A percentile compares a stretch with the other conserved stretches of the same genome.
phyloP scores from a whole-genome alignment of 2,329 filamentous ascomycete species.

The Pleoardoris graminearum region DNA sequence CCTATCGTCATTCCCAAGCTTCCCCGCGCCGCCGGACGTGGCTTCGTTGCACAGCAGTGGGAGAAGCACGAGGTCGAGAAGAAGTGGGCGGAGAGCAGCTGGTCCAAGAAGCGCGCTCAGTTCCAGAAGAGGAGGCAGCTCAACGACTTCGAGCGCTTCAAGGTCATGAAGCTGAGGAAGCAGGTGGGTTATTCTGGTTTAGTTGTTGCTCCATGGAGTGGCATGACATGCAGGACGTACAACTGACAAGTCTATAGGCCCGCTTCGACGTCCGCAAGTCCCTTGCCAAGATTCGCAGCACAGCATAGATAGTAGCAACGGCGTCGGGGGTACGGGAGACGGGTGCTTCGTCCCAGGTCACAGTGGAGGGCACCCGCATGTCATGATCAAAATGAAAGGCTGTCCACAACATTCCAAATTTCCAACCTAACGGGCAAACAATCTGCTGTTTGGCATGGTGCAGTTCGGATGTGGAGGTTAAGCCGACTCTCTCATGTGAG shows the following conservation, averaged over 20 bases:
- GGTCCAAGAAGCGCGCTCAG: slow-evolving; percentile 91
- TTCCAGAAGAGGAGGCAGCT: slow-evolving; percentile 84
- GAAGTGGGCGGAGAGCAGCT: slow-evolving; percentile 90
- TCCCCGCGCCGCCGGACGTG: slow-evolving; percentile 80
- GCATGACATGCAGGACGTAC: not conserved
- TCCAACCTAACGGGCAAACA: slow-evolving; percentile 44
- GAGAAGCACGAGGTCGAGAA: slow-evolving; percentile 86
- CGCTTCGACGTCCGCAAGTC: slow-evolving; percentile 98
- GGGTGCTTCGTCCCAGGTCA: slow-evolving; percentile 36
- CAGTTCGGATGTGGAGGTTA: slow-evolving; percentile 47
- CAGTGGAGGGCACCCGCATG: slow-evolving; percentile 43
- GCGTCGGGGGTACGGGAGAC: slow-evolving; percentile 33
- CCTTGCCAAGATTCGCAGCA: slow-evolving; percentile 75
- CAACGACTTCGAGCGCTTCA: slow-evolving; percentile 99
- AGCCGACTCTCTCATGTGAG: slow-evolving; percentile 46
- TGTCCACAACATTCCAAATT: slow-evolving; percentile 45
- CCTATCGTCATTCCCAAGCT: slow-evolving; percentile 85
- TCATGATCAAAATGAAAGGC: slow-evolving; percentile 45
- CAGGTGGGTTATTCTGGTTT: slow-evolving; percentile 65
- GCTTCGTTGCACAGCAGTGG: slow-evolving; percentile 85
- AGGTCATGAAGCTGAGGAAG: slow-evolving; percentile 99
- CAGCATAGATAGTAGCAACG: slow-evolving; percentile 42
- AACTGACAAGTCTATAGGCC: slow-evolving; percentile 54
- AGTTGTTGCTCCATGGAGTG: not conserved
- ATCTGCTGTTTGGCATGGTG: slow-evolving; percentile 45